phyloP scores from a whole-genome alignment of 768 basidiomycete species.

The Agaricus subrufescens region DNA sequence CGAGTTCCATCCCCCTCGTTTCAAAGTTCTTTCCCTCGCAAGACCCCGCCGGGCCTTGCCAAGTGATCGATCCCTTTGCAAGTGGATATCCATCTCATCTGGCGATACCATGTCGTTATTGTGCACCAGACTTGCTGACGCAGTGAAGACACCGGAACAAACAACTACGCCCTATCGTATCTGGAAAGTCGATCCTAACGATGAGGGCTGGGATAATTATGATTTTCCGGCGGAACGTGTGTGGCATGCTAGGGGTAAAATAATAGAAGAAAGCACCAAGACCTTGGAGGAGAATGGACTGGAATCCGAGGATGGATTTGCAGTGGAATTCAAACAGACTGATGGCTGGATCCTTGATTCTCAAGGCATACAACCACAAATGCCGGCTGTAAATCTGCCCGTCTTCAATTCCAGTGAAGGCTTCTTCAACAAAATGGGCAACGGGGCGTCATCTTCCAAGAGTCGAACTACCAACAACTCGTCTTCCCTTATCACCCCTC shows the following conservation, averaged over 20 bases:
- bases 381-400: conserved; percentile 25
- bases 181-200: conserved; percentile 51
- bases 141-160: conserved; percentile 25
- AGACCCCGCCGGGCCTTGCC: conserved; percentile 20
- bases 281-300: conserved; percentile 57
- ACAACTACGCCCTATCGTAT: conserved; percentile 44
- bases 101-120: conserved; percentile 45
- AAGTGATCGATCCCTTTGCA: conserved; percentile 23
- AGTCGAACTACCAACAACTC: conserved; percentile 18
- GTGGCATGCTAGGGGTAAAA: conserved; percentile 25
- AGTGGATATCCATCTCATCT: conserved; percentile 43
- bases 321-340: conserved; percentile 67
- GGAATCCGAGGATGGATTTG: conserved; percentile 62
- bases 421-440: conserved; percentile 48
- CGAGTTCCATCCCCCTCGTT: conserved; percentile 67
- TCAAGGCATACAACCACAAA: conserved; percentile 15
- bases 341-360: conserved; percentile 55
- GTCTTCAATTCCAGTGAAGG: conserved; percentile 50
- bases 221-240: conserved; percentile 31
- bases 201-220: conserved; percentile 29
- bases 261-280: conserved; percentile 41
- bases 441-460: conserved; percentile 13
- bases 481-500: conserved; percentile 13
- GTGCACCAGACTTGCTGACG: conserved; percentile 34
- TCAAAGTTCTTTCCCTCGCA: conserved; percentile 52